Base-by-base conservation (phyloP, 78 protist genomes). In the Tieghemostelium lacteum region DNA sequence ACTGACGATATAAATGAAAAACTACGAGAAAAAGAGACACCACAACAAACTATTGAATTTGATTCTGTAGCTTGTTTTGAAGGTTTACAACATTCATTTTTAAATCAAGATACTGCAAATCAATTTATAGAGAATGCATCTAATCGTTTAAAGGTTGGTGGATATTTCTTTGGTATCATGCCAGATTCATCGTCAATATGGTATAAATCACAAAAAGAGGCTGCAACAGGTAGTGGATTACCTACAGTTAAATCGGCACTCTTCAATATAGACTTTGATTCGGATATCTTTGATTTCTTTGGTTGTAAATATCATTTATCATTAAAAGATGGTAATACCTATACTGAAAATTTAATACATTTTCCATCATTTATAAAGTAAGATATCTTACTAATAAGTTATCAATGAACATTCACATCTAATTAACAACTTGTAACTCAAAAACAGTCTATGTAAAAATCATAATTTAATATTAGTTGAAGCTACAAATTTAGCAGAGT, bases 121-220 rank as follows among this genome's bases (percentile, higher is more conserved):
- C 65, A 50, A 12, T 88, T 88, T 24, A 63, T 88, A 22, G 34
- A 88, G 52, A 88, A 88, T 37, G 93, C 50, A 24, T 34, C 58
- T 26, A 45, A 50, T 42, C 22, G 55, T 14, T 62, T 88, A 65
- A 88, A 88, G 28, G 57, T 50, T 57, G 93, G 93, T 54, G 93
- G 93, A 2, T 88, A 54, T 29, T 88, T 88, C 55, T 88, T 88
- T 72, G 93, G 93, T 0, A 75, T 88, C 42, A 69, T 88, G 20
- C 93, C 93, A 24, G 93, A 88, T 45, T 88, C 93, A 1, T 88
- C 93, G 0, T 54, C 93, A 3, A 75, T 88, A 33, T 88, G 93
- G 93, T 75, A 88, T 22, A 73, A 71, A 20, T 71, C 87, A 36
- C 93, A 88, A 65, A 69, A 85, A 20, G 88, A 50, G 26, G 24